phyloP scores from a whole-genome alignment of 2,329 filamentous ascomycete genomes.

The Blastomyces silverae region DNA sequence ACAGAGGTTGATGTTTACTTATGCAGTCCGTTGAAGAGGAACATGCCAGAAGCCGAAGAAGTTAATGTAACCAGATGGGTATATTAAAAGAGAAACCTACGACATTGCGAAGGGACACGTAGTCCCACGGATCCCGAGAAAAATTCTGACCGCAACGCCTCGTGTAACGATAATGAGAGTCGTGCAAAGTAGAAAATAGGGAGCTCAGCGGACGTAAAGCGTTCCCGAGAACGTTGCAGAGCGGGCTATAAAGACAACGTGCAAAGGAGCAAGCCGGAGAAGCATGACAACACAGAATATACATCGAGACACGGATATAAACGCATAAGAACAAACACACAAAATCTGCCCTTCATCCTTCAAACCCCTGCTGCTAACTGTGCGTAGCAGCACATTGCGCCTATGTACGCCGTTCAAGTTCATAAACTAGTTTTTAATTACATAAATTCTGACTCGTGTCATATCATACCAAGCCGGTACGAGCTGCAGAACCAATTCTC shows the following conservation, averaged over 20 bases:
- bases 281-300: neutral
- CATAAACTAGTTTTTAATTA: neutral
- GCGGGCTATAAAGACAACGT: neutral
- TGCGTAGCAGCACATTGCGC: neutral
- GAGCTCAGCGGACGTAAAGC: neutral
- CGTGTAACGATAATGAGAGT: slow-evolving; percentile 9
- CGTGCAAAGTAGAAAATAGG: slow-evolving; percentile 1
- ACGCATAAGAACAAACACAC: neutral
- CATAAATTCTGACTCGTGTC: neutral
- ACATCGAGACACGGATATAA: neutral
- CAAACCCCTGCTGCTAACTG: neutral
- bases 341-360: neutral
- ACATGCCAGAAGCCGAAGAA: neutral
- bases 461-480: neutral
- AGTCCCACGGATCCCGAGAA: neutral
- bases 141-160: neutral
- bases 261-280: neutral
- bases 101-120: too few species aligned
- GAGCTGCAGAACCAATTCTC: neutral
- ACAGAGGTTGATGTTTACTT: neutral
- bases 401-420: neutral
- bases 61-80: neutral
- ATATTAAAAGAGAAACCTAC: neutral
- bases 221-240: neutral
- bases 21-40: neutral